Conservation (phyloP, 495 filamentous ascomycete species). For the Chlorociboria aeruginascens region DNA sequence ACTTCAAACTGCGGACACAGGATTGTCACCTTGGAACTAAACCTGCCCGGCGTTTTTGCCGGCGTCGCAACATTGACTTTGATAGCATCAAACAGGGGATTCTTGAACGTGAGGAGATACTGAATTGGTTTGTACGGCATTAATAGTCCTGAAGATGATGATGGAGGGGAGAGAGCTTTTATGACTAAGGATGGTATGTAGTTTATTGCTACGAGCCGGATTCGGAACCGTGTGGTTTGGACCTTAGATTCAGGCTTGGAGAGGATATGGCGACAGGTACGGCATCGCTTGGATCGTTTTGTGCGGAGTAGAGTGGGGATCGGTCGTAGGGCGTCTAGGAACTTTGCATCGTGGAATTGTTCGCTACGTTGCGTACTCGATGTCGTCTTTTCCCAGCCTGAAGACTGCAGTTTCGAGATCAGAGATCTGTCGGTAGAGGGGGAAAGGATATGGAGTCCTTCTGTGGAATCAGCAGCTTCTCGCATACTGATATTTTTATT, state of each 20-base stretch:
- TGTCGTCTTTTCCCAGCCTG: constrained; percentile 33
- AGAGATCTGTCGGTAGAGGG: constrained; percentile 37
- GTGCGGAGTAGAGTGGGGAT: constrained; percentile 72
- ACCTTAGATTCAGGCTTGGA: constrained; percentile 90
- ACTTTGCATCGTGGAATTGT: constrained; percentile 19
- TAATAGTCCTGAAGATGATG: constrained; percentile 27
- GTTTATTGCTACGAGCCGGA: constrained; percentile 76
- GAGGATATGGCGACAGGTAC: constrained; percentile 86
- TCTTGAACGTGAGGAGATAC: constrained; percentile 77
- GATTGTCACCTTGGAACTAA: constrained; percentile 73
- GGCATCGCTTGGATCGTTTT: constrained; percentile 87
- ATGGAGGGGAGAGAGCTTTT: constrained; percentile 40
- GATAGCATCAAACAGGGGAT: constrained; percentile 86
- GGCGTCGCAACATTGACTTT: constrained; percentile 82
- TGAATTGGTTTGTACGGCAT: constrained; percentile 60
- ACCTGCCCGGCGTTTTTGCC: constrained; percentile 62
- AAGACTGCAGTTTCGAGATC: constrained; percentile 31
- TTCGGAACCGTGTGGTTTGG: constrained; percentile 72
- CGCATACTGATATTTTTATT: constrained; percentile 59
- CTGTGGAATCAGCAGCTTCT: constrained; percentile 53
- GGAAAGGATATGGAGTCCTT: constrained; percentile 51
- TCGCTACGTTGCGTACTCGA: constrained; percentile 38
- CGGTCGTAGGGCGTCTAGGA: constrained; percentile 56
- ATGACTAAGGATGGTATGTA: constrained; percentile 75
- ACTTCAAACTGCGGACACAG: constrained; percentile 92